These are phyloP conservation scores for Recurvomyces mirabilis DNA, from an alignment of 495 filamentous ascomycete genomes.

Conservation along the genomic window DNA sequence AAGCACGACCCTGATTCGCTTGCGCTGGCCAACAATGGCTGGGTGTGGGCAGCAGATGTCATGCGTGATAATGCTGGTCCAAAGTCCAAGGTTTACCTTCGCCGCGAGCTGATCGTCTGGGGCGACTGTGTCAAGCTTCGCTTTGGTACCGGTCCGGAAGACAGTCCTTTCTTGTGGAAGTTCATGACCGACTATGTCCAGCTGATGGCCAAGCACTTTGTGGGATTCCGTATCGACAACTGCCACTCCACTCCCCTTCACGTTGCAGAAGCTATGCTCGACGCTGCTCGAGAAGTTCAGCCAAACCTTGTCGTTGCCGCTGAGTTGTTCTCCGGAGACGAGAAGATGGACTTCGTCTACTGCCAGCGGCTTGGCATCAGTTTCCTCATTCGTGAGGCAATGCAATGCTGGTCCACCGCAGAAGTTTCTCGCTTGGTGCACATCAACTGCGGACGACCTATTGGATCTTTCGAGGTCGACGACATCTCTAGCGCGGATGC, in stretches of 20 bases:
- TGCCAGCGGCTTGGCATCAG: constrained; percentile 84
- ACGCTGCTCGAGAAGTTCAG: constrained; percentile 77
- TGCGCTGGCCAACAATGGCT: constrained; percentile 89
- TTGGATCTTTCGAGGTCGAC: constrained; percentile 90
- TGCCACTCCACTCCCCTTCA: constrained; percentile 92
- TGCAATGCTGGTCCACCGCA: constrained; percentile 94
- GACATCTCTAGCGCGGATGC: constrained; percentile 31
- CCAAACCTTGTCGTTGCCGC: constrained; percentile 87
- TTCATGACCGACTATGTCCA: constrained; percentile 88
- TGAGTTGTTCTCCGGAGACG: constrained; percentile 92
- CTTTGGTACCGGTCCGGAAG: constrained; percentile 69
- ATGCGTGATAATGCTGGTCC: constrained; percentile 89
- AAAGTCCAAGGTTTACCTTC: constrained; percentile 76
- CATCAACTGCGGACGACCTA: constrained; percentile 84
- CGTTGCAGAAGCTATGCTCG: constrained; percentile 86
- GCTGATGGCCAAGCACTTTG: constrained; percentile 90
- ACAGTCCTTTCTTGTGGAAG: constrained; percentile 90
- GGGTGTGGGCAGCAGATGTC: constrained; percentile 96
- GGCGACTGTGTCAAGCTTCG: constrained; percentile 96
- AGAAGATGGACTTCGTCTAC: constrained; percentile 91
- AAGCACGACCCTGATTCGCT: constrained; percentile 67
- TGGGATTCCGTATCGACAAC: constrained; percentile 94
- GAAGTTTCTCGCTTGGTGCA: constrained; percentile 89
- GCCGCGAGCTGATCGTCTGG: constrained; percentile 95
- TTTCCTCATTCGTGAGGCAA: constrained; percentile 85